A percentile compares a stretch with the other conserved stretches of the same genome.
Evolutionary conservation across 306 rosid species (phyloP).

Genomic region (Quercus robur): DNA sequence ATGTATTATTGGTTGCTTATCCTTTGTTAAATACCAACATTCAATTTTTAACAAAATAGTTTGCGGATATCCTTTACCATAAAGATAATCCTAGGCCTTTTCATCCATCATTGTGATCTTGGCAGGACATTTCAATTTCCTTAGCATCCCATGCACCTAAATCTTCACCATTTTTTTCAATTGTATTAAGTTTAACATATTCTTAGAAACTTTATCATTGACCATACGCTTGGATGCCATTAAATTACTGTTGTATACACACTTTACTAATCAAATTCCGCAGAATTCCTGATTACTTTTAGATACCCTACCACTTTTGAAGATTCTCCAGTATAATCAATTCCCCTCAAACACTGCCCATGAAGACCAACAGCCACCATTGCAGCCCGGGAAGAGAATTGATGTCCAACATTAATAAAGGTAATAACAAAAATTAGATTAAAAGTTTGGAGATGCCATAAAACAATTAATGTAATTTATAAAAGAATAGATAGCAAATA

Average conservation of each 20-base stretch:
- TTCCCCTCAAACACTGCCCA: constrained; percentile 34
- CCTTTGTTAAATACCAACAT: background rate
- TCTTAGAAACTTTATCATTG: background rate
- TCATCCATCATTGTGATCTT: background rate
- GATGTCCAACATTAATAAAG: constrained; percentile 23
- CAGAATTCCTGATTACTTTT: background rate
- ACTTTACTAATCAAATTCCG: background rate
- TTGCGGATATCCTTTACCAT: background rate
- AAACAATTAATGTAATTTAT: background rate
- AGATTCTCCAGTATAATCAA: constrained; percentile 24
- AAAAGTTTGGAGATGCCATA: background rate
- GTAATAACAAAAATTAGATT: background rate
- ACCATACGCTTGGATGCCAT: background rate
- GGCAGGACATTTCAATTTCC: background rate
- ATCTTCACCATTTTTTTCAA: background rate
- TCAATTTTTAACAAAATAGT: background rate
- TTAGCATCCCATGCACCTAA: background rate
- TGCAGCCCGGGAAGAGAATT: constrained; percentile 39
- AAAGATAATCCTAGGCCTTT: background rate
- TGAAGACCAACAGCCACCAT: constrained; percentile 40
- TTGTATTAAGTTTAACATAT: background rate
- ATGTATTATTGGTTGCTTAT: background rate
- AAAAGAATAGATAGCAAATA: background rate
- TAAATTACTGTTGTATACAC: background rate
- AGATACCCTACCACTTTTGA: background rate